Base-by-base conservation (phyloP, 352 stramenopile genomes). In the Halophytophthora polymorphica region DNA sequence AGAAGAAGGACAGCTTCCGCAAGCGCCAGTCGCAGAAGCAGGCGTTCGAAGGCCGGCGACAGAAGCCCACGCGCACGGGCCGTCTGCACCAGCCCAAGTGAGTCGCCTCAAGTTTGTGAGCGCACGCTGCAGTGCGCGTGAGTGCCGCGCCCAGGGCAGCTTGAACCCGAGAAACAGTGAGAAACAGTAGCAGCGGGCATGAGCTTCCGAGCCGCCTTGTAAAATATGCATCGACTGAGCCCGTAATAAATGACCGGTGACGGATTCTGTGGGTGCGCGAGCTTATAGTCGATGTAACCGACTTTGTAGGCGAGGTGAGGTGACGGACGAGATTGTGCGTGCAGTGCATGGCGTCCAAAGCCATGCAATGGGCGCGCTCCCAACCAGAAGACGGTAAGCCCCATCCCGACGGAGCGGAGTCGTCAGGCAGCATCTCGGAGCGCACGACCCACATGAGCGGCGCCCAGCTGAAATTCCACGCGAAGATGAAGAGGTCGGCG, bases 401-500 rank as follows among this genome's bases (percentile, higher is more conserved):
- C 78, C 78, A 89, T 87, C 47, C 73, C 73, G 14, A 87, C 63
- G n/a, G 78, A 89, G 18, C 78, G 73, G 36, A 58, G n/a, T 86
- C 74, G 49, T 86, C 70, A 6, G 75, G 73, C 2, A 89, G 59
- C 12, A 89, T 29, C 41, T 87, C 78, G 6, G 74, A 80, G 56
- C 78, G 83, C 34, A 87, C 65, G 47, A 89, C 78, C 72, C 73
- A 86, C 78, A 89, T 89, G 42, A 87, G 57, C 35, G 78, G 78
- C 5, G 78, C 73, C 78, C 75, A 89, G 53, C 78, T 89, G 21
- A 87, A 46, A 50, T 89, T 89, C 75, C 78, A 87, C 19, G 76
- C 73, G 40, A 73, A 89, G 51, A 89, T 89, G 25, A 87, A 87
- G 6, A 72, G 25, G 52, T 89, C n/a, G n/a, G n/a, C n/a, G n/a